phyloP scores from a whole-genome alignment of 306 rosid species.

The Cucurbita moschata region DNA sequence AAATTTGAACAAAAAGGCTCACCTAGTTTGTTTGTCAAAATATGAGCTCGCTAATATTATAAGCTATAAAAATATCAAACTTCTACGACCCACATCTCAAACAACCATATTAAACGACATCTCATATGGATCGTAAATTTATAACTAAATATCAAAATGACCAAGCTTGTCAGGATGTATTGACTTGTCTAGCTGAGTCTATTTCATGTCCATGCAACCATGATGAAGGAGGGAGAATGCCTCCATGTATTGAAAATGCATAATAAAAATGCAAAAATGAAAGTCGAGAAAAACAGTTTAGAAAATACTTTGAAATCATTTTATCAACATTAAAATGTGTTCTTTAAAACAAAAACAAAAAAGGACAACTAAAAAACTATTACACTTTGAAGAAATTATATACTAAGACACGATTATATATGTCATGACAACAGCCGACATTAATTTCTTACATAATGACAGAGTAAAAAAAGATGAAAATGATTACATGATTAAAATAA shows the following conservation, averaged over 20 bases:
- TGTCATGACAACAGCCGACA: background rate
- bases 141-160: background rate
- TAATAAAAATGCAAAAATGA: background rate
- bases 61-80: too few relatives aligned
- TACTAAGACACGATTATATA: background rate
- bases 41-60: too few relatives aligned
- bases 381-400: background rate
- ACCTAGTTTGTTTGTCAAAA: too few relatives aligned
- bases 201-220: background rate
- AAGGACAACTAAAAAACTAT: background rate
- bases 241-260: background rate
- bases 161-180: constrained; percentile 2
- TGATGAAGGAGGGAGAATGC: background rate
- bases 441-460: background rate
- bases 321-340: background rate
- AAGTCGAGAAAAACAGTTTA: background rate
- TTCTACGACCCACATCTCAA: too few relatives aligned
- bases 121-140: too few relatives aligned
- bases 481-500: background rate
- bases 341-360: background rate
- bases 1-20: too few relatives aligned
- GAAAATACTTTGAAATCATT: background rate
- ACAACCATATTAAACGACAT: too few relatives aligned
- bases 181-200: background rate
- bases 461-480: background rate